A percentile compares a stretch with the other conserved stretches of the same genome.
phyloP scores from a whole-genome alignment of 1,139 yeast genomes.

The Eremothecium cymbalariae region DNA sequence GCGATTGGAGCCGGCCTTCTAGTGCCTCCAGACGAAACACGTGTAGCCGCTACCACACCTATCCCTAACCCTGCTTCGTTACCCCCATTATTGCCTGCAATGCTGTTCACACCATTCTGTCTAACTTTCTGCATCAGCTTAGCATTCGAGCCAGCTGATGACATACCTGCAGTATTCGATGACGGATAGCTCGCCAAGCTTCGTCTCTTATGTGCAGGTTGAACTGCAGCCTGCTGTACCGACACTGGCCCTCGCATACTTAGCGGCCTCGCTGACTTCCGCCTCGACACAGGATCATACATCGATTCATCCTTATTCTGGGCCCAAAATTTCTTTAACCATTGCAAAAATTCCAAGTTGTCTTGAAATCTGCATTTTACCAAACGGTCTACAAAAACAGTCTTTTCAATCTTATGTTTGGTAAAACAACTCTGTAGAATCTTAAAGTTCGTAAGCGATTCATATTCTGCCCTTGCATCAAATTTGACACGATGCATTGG shows the following conservation, averaged over 20 bases:
- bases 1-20: constrained; percentile 6
- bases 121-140: constrained; percentile 2
- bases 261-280: constrained; percentile 35
- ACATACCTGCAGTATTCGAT: constrained; percentile 1
- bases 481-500: constrained; percentile 73
- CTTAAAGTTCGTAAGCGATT: constrained; percentile 72
- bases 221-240: constrained; percentile 10
- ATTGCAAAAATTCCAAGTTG: constrained; percentile 85
- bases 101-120: background rate
- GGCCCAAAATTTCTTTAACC: constrained; percentile 80
- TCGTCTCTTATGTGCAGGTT: constrained; percentile 18
- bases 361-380: constrained; percentile 89
- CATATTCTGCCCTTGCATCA: constrained; percentile 65
- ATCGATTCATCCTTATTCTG: constrained; percentile 60
- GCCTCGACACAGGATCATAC: constrained; percentile 59
- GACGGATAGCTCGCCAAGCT: constrained; percentile 4
- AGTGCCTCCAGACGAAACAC: constrained; percentile 5
- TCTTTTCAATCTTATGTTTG: constrained; percentile 61
- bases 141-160: constrained; percentile 1
- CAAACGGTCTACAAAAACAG: constrained; percentile 72
- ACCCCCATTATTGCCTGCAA: constrained; percentile 2
- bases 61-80: too few species aligned
- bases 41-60: background rate
- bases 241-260: constrained; percentile 18
- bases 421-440: constrained; percentile 71